Evolutionary conservation across 2,329 filamentous ascomycete species (phyloP).

Genomic region (Xylaria sp.): DNA sequence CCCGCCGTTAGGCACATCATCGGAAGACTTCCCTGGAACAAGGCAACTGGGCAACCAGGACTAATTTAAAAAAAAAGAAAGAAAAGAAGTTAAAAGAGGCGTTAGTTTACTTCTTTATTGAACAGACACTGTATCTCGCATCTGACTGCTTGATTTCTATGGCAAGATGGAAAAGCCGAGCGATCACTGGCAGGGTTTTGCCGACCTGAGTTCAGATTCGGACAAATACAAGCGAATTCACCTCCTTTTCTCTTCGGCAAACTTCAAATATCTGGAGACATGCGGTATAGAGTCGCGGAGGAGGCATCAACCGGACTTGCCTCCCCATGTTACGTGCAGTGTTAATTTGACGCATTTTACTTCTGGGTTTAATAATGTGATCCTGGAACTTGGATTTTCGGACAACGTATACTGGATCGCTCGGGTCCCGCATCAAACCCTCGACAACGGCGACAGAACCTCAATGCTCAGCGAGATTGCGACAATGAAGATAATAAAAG

Average conservation of each 20-base stretch:
- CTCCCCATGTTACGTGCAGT: slow-evolving; percentile 8
- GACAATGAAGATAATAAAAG: slow-evolving; percentile 43
- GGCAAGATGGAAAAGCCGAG: slow-evolving; percentile 15
- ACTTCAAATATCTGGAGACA: slow-evolving; percentile 24
- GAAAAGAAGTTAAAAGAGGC: too few relatives aligned
- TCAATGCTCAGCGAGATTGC: slow-evolving; percentile 46
- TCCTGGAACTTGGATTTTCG: slow-evolving; percentile 45
- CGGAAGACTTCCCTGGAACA: too few relatives aligned
- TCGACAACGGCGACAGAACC: slow-evolving; percentile 35
- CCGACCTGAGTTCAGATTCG: slow-evolving; percentile 2
- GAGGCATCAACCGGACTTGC: slow-evolving; percentile 13
- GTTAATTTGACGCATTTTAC: slow-evolving; percentile 22
- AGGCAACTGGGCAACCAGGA: too few relatives aligned
- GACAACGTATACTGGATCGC: slow-evolving; percentile 45
- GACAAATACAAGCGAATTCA: slow-evolving; percentile 25
- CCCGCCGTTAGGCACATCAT: too few relatives aligned
- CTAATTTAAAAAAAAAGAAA: too few relatives aligned
- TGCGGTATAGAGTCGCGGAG: slow-evolving; percentile 16
- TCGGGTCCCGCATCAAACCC: slow-evolving; percentile 38
- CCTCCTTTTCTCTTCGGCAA: slow-evolving; percentile 18
- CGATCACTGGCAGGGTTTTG: slow-evolving; percentile 20
- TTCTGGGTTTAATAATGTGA: slow-evolving; percentile 42
- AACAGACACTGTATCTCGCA: too few relatives aligned
- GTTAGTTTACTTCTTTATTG: too few relatives aligned
- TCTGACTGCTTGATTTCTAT: background rate